These are phyloP conservation scores for Eucalyptus microcorys DNA, from an alignment of 345 rosid genomes.

Conservation along the genomic window DNA sequence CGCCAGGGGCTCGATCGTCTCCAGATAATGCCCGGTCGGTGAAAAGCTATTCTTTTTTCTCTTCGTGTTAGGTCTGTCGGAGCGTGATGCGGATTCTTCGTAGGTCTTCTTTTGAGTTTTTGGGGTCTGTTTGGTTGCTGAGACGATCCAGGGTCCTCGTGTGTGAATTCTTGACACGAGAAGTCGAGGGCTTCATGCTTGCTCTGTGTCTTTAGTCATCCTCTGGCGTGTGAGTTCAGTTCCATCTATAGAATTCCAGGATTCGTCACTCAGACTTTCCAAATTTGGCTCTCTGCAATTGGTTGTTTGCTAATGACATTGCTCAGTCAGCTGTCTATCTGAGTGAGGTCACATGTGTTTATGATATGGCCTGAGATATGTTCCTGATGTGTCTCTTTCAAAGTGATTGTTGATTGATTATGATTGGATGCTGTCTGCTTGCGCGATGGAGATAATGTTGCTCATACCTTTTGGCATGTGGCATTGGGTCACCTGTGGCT, in stretches of 20 bases:
- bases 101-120: not conserved
- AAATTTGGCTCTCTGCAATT: not conserved
- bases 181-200: not conserved
- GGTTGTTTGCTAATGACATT: not conserved
- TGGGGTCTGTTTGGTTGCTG: not conserved
- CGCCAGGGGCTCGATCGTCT: slow-evolving; percentile 67
- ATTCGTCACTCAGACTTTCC: not conserved
- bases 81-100: not conserved
- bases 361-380: not conserved
- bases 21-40: slow-evolving; percentile 87
- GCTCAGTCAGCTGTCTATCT: not conserved
- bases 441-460: not conserved
- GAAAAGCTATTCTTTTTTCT: not conserved
- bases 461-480: not conserved
- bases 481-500: not conserved
- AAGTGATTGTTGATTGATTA: not conserved
- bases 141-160: not conserved
- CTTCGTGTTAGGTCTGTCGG: not conserved
- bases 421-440: not conserved
- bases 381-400: not conserved
- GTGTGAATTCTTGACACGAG: not conserved
- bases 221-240: not conserved
- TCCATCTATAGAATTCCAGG: not conserved
- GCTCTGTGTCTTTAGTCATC: not conserved
- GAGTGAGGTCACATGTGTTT: not conserved